Evolutionary conservation across 2,329 filamentous ascomycete genomes (phyloP), one percentile per base, ranked within the genome.

Genomic region (Anisogramma anomala): DNA sequence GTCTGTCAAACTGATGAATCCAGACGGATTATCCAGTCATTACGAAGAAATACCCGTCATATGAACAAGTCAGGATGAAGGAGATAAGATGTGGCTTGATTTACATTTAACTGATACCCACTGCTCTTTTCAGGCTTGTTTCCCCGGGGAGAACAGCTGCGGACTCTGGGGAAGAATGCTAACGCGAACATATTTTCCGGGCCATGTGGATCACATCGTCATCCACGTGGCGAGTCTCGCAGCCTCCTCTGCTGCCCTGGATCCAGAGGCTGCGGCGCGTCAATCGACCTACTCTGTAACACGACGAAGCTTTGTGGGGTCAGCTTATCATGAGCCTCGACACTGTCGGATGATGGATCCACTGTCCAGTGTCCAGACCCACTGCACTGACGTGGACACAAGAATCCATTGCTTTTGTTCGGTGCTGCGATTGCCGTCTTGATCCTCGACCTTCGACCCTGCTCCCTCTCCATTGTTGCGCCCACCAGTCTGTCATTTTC

Each of bases 241-340:
- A 38, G 19, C 36, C 36, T 38, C 36, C 28, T 14, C n/a, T 14
- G 28, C 15, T 32, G 28, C 36, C 34, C 36, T 27, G 20, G 36
- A 32, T 30, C 19, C 36, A 23, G 26, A 32, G 14, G 30, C 28
- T 22, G 36, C 26, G 36, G 36, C 20, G 8, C 7, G 25, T 11
- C 10, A 27, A 13, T 11, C 25, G n/a, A 27, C 9, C 25, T n/a
- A n/a, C n/a, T n/a, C n/a, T n/a, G n/a, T n/a, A n/a, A n/a, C n/a
- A n/a, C n/a, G n/a, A n/a, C n/a, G n/a, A n/a, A n/a, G n/a, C n/a
- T n/a, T n/a, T 27, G 25, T 27, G 25, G 25, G 25, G 25, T 9
- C n/a, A 13, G 25, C 25, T 27, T 13, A 13, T 27, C n/a, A n/a
- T n/a, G n/a, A n/a, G n/a, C n/a, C n/a, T n/a, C n/a, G n/a, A n/a